A percentile compares a stretch with the other conserved stretches of the same genome.
Conservation (phyloP, 2,329 filamentous ascomycete species). For the Onygenales sp. region DNA sequence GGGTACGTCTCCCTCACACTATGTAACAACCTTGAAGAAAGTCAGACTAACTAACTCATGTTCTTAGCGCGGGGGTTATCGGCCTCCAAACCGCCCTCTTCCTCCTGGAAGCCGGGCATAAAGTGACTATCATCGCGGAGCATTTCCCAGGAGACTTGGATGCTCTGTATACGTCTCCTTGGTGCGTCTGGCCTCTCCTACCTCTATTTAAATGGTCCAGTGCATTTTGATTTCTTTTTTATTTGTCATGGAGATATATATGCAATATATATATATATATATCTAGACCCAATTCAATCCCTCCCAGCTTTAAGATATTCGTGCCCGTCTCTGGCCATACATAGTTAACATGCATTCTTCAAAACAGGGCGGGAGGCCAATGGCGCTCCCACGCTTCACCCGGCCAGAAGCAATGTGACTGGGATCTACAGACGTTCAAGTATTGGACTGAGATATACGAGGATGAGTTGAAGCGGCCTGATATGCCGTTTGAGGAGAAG, state of each 20-base stretch:
- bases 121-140: constrained; percentile 34
- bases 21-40: no score
- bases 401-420: constrained; percentile 26
- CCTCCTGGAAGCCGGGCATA: constrained; percentile 31
- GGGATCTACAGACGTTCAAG: constrained; percentile 36
- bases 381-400: constrained; percentile 35
- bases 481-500: constrained; percentile 15
- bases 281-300: not conserved
- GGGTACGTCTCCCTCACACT: not conserved
- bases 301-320: constrained; percentile 1
- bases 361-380: constrained; percentile 37
- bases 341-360: no score
- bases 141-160: constrained; percentile 34
- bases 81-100: constrained; percentile 38
- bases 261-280: constrained; percentile 10
- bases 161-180: constrained; percentile 35
- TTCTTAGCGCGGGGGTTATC: constrained; percentile 34
- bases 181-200: constrained; percentile 18
- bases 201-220: no score
- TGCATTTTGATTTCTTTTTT: not conserved
- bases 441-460: constrained; percentile 28
- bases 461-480: constrained; percentile 17
- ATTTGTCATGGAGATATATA: constrained; percentile 4
- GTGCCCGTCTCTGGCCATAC: not conserved
- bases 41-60: not conserved